phyloP scores from a whole-genome alignment of 208 protist genomes.

The Crithidia bombi region DNA sequence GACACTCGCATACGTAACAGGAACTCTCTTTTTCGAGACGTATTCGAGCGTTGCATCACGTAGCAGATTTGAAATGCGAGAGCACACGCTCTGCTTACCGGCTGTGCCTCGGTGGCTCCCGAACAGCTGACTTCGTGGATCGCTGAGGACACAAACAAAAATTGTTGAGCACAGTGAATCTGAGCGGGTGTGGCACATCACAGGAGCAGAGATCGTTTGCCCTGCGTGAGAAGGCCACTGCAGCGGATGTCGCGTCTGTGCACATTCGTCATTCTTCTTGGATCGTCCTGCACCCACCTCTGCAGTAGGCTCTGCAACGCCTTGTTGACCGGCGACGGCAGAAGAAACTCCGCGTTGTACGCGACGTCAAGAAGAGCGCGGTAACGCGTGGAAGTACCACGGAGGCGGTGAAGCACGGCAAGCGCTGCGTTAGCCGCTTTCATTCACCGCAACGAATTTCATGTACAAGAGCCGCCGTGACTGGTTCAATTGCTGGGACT shows the following conservation, averaged over 20 bases:
- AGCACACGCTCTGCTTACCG: conserved; percentile 5
- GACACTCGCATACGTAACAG: conserved; percentile 9
- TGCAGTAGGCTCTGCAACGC: conserved; percentile 3
- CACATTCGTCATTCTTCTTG: not conserved
- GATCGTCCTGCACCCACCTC: not conserved
- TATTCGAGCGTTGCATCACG: conserved; percentile 10
- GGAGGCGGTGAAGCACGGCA: conserved; percentile 8
- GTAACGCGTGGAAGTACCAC: conserved; percentile 7
- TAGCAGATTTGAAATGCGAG: not conserved
- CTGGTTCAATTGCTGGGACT: not conserved
- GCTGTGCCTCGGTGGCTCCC: not conserved
- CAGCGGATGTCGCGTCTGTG: not conserved
- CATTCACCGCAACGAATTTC: not conserved
- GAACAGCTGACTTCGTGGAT: not conserved
- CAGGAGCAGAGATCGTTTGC: conserved; percentile 10
- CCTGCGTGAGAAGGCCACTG: not conserved
- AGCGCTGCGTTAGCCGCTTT: conserved; percentile 7
- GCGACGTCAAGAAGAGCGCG: conserved; percentile 9
- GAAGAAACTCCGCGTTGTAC: conserved; percentile 9
- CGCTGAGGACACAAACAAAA: not conserved
- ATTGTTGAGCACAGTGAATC: not conserved
- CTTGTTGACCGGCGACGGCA: conserved; percentile 12
- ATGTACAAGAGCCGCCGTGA: conserved; percentile 2
- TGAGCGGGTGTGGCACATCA: not conserved
- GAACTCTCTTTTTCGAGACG: not conserved